Evolutionary conservation across 306 rosid genomes (phyloP).

Genomic region (Dryas drummondii): DNA sequence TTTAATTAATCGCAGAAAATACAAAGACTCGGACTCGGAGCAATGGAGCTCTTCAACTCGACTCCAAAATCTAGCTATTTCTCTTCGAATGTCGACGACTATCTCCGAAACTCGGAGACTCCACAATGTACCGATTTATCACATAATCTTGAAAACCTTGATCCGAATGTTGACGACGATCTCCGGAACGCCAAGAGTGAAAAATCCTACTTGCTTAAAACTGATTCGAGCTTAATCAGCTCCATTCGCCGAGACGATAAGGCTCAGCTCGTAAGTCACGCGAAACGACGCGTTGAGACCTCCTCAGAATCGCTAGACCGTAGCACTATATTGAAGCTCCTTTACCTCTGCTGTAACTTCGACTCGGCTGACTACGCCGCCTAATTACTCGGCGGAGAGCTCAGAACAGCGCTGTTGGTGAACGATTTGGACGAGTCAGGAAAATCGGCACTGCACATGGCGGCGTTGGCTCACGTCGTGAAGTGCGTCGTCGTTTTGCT

Average conservation of each 20-base stretch:
- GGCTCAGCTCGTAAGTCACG: constrained; percentile 13
- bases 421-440: constrained; percentile 37
- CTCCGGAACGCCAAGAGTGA: not conserved
- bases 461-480: constrained; percentile 36
- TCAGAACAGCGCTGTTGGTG: constrained; percentile 29
- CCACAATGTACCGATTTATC: not conserved
- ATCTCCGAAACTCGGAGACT: too few relatives aligned
- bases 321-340: constrained; percentile 29
- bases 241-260: constrained; percentile 26
- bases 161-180: not conserved
- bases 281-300: constrained; percentile 14
- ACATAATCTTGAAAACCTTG: not conserved
- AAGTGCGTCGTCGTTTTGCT: constrained; percentile 43
- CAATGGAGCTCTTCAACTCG: constrained; percentile 17
- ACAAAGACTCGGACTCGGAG: constrained; percentile 6
- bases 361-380: constrained; percentile 40
- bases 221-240: constrained; percentile 19
- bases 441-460: constrained; percentile 35
- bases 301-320: constrained; percentile 23
- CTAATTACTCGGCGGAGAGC: constrained; percentile 35
- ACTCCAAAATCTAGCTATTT: not conserved
- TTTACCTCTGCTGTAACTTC: constrained; percentile 40
- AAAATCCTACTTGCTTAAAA: not conserved
- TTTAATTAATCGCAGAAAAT: constrained; percentile 14
- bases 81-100: too few relatives aligned